Percentiles rank a stretch among this genome's conserved stretches.
Conservation (phyloP, 2,329 filamentous ascomycete genomes). For the Sporothrix variecibatus region DNA sequence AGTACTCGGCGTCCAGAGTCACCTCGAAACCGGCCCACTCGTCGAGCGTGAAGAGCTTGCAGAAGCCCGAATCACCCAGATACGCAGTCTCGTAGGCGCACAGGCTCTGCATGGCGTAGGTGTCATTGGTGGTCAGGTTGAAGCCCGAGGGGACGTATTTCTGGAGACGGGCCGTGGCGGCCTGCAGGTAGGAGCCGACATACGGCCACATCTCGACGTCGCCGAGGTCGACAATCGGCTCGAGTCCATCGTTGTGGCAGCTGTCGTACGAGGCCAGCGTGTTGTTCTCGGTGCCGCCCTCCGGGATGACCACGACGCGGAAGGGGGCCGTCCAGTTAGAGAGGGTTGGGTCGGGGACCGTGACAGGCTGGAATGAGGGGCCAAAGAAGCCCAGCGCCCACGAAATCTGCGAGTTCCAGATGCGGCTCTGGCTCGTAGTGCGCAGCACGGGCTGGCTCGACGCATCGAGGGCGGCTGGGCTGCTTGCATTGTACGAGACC, state of each 20-base stretch:
- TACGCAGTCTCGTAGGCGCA: conserved; percentile 57
- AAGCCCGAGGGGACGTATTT: conserved; percentile 50
- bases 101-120: conserved; percentile 53
- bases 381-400: conserved; percentile 57
- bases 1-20: conserved; percentile 55
- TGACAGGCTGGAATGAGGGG: conserved; percentile 44
- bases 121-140: conserved; percentile 51
- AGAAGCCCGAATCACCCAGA: conserved; percentile 54
- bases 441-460: conserved; percentile 51
- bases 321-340: conserved; percentile 45
- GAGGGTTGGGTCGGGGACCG: conserved; percentile 40
- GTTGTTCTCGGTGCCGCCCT: conserved; percentile 53
- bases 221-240: conserved; percentile 41
- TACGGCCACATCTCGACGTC: conserved; percentile 48
- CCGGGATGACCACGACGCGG: conserved; percentile 53
- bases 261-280: conserved; percentile 55
- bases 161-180: conserved; percentile 50
- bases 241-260: conserved; percentile 46
- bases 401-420: conserved; percentile 55
- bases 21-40: conserved; percentile 59
- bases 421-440: conserved; percentile 56
- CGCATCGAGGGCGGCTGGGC: conserved; percentile 48
- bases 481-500: conserved; percentile 49
- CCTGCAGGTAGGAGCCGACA: conserved; percentile 47
- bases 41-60: conserved; percentile 59